Conservation (phyloP, 805 yeast species). For the Ogataea pini region DNA sequence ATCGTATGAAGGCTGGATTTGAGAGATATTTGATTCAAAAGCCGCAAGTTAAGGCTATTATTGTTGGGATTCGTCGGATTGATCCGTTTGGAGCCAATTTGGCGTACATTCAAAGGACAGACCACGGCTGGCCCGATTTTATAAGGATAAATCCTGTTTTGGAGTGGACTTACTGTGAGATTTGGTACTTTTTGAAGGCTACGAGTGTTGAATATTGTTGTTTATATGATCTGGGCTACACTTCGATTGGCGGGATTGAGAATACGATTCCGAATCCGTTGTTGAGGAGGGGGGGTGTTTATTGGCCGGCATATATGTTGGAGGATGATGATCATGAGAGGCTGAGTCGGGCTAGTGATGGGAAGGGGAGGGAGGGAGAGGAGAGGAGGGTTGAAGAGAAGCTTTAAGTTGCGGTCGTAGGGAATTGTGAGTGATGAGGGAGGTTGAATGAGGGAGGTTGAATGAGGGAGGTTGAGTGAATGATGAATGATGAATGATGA, state of each 20-base stretch:
- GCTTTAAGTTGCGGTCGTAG: constrained; percentile 7
- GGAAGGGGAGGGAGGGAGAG: constrained; percentile 6
- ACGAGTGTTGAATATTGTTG: constrained; percentile 67
- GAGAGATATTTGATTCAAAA: constrained; percentile 53
- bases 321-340: constrained; percentile 63
- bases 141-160: constrained; percentile 83
- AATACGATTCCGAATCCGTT: constrained; percentile 75
- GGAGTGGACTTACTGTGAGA: constrained; percentile 80
- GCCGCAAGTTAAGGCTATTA: constrained; percentile 63
- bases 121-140: constrained; percentile 89
- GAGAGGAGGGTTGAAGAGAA: constrained; percentile 13
- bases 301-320: constrained; percentile 58
- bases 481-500: too few relatives aligned
- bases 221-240: constrained; percentile 81
- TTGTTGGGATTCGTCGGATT: constrained; percentile 84
- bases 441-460: background rate
- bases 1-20: constrained; percentile 68
- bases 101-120: constrained; percentile 68
- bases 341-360: constrained; percentile 33
- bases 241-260: constrained; percentile 81
- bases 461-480: background rate
- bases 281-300: constrained; percentile 34
- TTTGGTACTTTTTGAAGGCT: constrained; percentile 78
- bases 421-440: background rate
- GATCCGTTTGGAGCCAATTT: constrained; percentile 80